These are phyloP conservation scores for Podaxis mareebaensis DNA, from an alignment of 768 basidiomycete species.

Conservation along the genomic window DNA sequence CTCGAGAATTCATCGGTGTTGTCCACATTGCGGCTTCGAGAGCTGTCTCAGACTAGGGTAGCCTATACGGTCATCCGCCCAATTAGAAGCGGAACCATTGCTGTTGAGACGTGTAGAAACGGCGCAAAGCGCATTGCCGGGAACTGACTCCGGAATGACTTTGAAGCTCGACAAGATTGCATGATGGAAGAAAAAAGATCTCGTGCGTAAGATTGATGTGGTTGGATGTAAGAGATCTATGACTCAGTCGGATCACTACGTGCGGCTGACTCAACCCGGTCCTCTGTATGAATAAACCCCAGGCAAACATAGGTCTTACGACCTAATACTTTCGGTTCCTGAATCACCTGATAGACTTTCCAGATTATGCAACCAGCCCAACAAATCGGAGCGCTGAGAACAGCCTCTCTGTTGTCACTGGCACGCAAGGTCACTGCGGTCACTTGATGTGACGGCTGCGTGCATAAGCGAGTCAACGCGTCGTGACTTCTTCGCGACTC, in stretches of 20 bases:
- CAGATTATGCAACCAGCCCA: no score
- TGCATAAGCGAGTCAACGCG: slow-evolving; percentile 11
- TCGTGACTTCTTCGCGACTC: not conserved
- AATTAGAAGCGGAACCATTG: not conserved
- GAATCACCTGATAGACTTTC: no score
- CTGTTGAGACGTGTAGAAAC: no score
- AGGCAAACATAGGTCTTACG: no score
- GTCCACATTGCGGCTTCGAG: not conserved
- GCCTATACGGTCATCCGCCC: not conserved
- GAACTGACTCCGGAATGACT: no score
- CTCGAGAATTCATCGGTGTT: not conserved
- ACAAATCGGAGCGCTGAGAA: not conserved
- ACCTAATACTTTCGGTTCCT: no score
- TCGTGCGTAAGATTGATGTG: not conserved
- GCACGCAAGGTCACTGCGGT: slow-evolving; percentile 2
- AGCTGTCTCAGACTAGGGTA: not conserved
- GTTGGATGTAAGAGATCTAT: not conserved
- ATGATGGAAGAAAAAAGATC: no score
- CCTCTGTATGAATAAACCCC: not conserved
- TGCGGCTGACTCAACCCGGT: not conserved
- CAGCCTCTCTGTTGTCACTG: not conserved
- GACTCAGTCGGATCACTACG: not conserved
- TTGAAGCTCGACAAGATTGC: no score
- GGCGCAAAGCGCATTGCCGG: no score
- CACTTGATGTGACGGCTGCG: slow-evolving; percentile 12